Conservation (phyloP, 306 rosid genomes). For the Oxytropis ochrocephala region DNA sequence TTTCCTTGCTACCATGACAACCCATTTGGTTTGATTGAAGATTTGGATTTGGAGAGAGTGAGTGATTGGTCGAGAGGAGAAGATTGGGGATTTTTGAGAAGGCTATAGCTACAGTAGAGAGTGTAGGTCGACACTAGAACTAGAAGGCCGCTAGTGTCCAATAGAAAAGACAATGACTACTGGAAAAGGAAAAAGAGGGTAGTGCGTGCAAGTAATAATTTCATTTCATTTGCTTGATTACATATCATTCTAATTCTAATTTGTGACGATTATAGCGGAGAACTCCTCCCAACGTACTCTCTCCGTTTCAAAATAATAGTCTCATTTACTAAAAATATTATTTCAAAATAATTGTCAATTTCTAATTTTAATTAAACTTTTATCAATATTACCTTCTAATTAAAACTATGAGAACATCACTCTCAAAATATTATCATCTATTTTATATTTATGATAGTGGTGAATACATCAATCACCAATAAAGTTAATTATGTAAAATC, state of each 20-base stretch:
- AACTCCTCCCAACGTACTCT: too few species aligned
- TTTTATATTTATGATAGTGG: too few species aligned
- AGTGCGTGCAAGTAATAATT: not conserved
- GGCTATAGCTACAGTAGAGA: not conserved
- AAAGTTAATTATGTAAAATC: too few species aligned
- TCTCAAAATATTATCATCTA: too few species aligned
- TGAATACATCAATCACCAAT: too few species aligned
- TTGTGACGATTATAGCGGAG: not conserved
- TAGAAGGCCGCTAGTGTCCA: not conserved
- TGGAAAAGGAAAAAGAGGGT: not conserved
- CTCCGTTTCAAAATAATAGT: too few species aligned
- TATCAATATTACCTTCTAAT: too few species aligned
- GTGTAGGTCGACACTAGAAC: too few species aligned
- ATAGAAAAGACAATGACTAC: not conserved
- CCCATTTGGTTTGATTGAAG: conserved; percentile 41
- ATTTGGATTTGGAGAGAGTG: not conserved
- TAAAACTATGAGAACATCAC: too few species aligned
- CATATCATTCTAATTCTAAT: not conserved
- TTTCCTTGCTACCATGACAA: conserved; percentile 55
- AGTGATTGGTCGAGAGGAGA: not conserved
- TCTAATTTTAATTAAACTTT: too few species aligned
- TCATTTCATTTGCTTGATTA: not conserved
- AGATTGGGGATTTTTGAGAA: not conserved
- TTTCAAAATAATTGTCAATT: too few species aligned
- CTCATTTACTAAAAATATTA: too few species aligned